Evolutionary conservation across 352 stramenopile genomes (phyloP).

Genomic region (Thalassiosira hispida): DNA sequence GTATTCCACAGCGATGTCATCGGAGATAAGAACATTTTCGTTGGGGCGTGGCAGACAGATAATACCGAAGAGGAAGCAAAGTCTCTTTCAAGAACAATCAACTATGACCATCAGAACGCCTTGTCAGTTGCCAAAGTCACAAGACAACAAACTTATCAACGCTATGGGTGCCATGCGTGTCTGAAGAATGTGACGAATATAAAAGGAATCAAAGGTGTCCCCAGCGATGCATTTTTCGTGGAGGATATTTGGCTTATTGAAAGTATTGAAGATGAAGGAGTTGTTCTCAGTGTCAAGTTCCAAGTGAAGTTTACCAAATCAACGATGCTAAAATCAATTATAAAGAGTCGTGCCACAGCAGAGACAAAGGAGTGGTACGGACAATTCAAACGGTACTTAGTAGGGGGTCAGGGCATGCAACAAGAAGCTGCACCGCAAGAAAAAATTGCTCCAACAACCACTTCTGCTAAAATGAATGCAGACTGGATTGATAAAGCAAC

Average conservation of each 20-base stretch:
- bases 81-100: slow-evolving; percentile 30
- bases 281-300: slow-evolving; percentile 46
- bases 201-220: slow-evolving; percentile 27
- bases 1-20: slow-evolving; percentile 44
- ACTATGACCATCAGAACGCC: slow-evolving; percentile 33
- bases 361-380: slow-evolving; percentile 66
- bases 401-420: slow-evolving; percentile 28
- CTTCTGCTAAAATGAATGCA: slow-evolving; percentile 4
- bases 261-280: slow-evolving; percentile 22
- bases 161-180: slow-evolving; percentile 32
- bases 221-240: slow-evolving; percentile 56
- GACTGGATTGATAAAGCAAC: slow-evolving; percentile 1
- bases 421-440: neutral
- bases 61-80: slow-evolving; percentile 18
- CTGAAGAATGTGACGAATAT: slow-evolving; percentile 47
- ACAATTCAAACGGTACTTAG: slow-evolving; percentile 26
- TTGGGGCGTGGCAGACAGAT: slow-evolving; percentile 30
- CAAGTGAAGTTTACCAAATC: slow-evolving; percentile 50
- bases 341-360: slow-evolving; percentile 46
- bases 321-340: slow-evolving; percentile 49
- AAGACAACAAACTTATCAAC: slow-evolving; percentile 49
- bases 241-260: slow-evolving; percentile 66
- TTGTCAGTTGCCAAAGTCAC: slow-evolving; percentile 32
- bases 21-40: slow-evolving; percentile 36
- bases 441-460: slow-evolving; percentile 8